Base-by-base conservation (phyloP, 2,329 filamentous ascomycete genomes). In the Penicillium sp. region DNA sequence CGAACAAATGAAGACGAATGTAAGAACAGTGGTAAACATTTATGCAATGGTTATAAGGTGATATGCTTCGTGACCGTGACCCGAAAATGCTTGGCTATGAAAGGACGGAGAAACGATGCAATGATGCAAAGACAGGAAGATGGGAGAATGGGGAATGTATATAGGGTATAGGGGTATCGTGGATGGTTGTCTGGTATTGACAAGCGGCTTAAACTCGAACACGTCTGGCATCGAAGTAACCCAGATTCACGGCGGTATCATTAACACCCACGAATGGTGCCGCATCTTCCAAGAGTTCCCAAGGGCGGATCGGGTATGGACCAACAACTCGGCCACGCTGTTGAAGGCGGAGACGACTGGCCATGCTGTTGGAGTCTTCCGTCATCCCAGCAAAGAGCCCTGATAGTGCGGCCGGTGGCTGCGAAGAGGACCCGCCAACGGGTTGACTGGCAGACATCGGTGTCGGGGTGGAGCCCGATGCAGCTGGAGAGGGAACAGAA, bases 271-370 rank as follows among this genome's bases (percentile, higher is more conserved):
- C 48, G 12, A 68, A 58, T 1, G 67, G 67, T 12, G 67, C 66
- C 8, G 67, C 62, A 40, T 69, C 67, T 44, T 67, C 65, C 15
- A 70, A 55, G 39, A 69, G 59, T 41, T 70, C 67, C 67, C 67
- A 70, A 17, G 60, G 61, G 14, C 62, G 62, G 7, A 65, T 44
- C 2, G 59, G 57, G 33, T 59, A 67, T 2, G 61, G 44, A 2
- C 62, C 64, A 22, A 61, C 41, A 4, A 56, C 41, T 14, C 60
- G 59, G 7, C 62, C 63, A 17, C 58, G 59, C 20, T 61, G 53
- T 41, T 68, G 62, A 26, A 67, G 47, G 27, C 61, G 61, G 25
- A 68, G 57, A 17, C 59, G 57, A 33, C 56, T 59, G 10, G 51
- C 37, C 16, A 56, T 39, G 29, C 46, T 55, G 38, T 52, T 55